Evolutionary conservation across 345 rosid genomes (phyloP), one percentile per base, ranked within the genome.

Genomic region (Salix caprea): DNA sequence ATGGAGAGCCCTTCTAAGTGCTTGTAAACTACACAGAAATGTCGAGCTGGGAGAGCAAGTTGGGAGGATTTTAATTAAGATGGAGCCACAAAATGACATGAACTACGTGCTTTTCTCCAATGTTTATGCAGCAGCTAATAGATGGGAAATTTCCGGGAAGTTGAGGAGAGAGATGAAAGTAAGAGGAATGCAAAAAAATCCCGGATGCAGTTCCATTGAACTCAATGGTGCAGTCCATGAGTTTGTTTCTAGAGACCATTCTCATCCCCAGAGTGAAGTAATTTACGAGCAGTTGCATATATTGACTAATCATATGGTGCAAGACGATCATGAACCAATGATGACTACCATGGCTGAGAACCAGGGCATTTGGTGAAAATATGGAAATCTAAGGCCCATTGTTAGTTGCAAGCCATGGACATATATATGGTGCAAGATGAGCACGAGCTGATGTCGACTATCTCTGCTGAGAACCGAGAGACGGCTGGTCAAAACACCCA

Each of bases 21-120:
- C 80, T 37, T 77, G 80, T 77, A 77, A 65, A 37, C 50, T 77
- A 6, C 80, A 77, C 19, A 62, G 69, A 15, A 71, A 77, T 34
- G 37, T 77, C 65, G 36, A 70, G 70, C 36, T 77, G 73, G 80
- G 70, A 24, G 71, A 77, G 65, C 37, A 64, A 64, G 75, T 71
- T 10, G 76, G 80, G 52, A 72, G 67, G 52, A 78, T 65, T 72
- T 56, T 78, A 14, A 78, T 78, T 18, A 46, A 39, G 76, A 65
- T 72, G 76, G 80, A 78, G 42, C 80, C 80, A 6, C 37, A 26
- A 52, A 78, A 78, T 66, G 67, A 78, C 46, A 72, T 72, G 71
- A 78, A 78, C 70, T 78, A 78, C n/a, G 80, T 78, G 54, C 80
- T 78, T 72, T n/a, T 78, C 39, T 71, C 80, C 13, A 78, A 72